phyloP scores from a whole-genome alignment of 2,329 filamentous ascomycete species.

The Tolypocladium tundrense region DNA sequence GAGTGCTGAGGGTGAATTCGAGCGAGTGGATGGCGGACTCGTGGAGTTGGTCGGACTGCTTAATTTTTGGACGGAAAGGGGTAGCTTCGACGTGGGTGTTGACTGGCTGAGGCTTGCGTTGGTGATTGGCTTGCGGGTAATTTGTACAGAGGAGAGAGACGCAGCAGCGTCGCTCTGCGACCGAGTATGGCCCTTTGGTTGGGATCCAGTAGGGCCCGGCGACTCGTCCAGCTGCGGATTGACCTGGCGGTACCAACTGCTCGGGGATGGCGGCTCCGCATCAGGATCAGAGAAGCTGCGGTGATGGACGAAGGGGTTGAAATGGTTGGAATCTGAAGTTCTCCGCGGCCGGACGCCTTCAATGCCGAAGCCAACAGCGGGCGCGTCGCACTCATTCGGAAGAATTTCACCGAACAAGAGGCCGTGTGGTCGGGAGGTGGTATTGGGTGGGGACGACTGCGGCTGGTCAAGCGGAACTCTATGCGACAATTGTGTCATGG shows the following conservation, averaged over 20 bases:
- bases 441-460: constrained; percentile 21
- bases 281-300: constrained; percentile 47
- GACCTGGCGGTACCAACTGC: constrained; percentile 49
- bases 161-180: constrained; percentile 51
- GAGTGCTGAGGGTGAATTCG: constrained; percentile 42
- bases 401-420: constrained; percentile 69
- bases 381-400: constrained; percentile 43
- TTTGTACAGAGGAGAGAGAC: constrained; percentile 19
- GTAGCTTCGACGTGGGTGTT: constrained; percentile 30
- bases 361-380: constrained; percentile 51
- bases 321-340: constrained; percentile 61
- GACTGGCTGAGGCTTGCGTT: constrained; percentile 13
- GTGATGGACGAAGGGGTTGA: constrained; percentile 38
- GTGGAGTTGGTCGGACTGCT: constrained; percentile 33
- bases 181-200: constrained; percentile 29
- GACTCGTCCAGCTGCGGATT: constrained; percentile 13
- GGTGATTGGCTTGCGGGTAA: constrained; percentile 20
- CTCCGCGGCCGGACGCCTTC: constrained; percentile 41
- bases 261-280: constrained; percentile 52
- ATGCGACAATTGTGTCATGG: constrained; percentile 21
- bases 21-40: constrained; percentile 42
- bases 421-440: constrained; percentile 29
- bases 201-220: constrained; percentile 10
- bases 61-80: constrained; percentile 34
- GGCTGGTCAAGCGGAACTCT: constrained; percentile 22